These are phyloP conservation scores for Rhynchospora pubera DNA, from an alignment of 176 grass and related monocot genomes.

Conservation along the genomic window DNA sequence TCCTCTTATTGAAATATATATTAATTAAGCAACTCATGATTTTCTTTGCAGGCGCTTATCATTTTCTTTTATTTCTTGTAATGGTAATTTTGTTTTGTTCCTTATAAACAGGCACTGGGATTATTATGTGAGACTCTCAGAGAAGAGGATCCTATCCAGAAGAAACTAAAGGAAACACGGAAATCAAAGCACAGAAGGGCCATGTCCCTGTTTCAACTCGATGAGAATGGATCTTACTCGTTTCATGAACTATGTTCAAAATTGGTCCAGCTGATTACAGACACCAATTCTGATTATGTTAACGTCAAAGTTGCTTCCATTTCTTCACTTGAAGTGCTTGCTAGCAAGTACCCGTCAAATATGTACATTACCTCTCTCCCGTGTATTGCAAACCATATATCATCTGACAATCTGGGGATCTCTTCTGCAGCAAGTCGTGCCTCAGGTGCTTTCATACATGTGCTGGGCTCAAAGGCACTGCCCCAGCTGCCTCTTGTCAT, in stretches of 20 bases:
- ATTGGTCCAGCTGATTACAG: slow-evolving; percentile 55
- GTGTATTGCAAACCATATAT: slow-evolving; percentile 51
- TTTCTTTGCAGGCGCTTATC: neutral
- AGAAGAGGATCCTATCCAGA: slow-evolving; percentile 46
- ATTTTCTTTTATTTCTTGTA: neutral
- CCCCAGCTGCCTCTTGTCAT: slow-evolving; percentile 61
- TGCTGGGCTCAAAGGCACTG: slow-evolving; percentile 79
- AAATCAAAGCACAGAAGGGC: slow-evolving; percentile 36
- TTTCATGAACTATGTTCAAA: slow-evolving; percentile 65
- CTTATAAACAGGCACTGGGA: slow-evolving; percentile 49
- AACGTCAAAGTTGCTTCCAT: slow-evolving; percentile 68
- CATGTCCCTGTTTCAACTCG: slow-evolving; percentile 32
- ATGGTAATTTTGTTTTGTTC: slow-evolving; percentile 17
- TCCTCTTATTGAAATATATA: neutral
- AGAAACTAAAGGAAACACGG: slow-evolving; percentile 41
- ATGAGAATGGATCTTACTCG: slow-evolving; percentile 36
- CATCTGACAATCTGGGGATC: slow-evolving; percentile 38
- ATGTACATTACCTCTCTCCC: slow-evolving; percentile 52
- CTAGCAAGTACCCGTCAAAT: slow-evolving; percentile 65
- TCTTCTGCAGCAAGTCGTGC: slow-evolving; percentile 64
- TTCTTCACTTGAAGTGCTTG: slow-evolving; percentile 70
- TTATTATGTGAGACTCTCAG: slow-evolving; percentile 71
- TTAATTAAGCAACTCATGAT: slow-evolving; percentile 18
- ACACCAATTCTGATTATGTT: slow-evolving; percentile 20
- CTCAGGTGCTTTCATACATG: slow-evolving; percentile 59